phyloP scores from a whole-genome alignment of 495 filamentous ascomycete genomes.

The Aspergillus olivimuriae region DNA sequence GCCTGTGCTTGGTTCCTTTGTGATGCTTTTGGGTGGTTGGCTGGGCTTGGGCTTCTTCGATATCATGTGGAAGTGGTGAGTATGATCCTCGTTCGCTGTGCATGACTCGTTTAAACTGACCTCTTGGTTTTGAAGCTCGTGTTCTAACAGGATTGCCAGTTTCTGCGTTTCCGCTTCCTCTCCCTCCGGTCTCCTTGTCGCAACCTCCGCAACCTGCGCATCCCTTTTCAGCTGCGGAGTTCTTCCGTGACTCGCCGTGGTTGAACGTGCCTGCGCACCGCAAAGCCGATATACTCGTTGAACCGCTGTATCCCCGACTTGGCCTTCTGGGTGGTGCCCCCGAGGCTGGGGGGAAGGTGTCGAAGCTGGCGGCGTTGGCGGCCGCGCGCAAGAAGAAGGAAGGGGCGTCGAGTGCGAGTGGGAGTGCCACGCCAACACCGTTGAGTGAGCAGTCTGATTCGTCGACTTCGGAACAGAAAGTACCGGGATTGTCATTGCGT shows the following conservation, averaged over 20 bases:
- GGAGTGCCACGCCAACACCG: conserved; percentile 2
- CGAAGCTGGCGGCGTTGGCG: conserved; percentile 84
- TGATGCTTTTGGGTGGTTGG: conserved; percentile 24
- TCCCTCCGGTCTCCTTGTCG: background rate
- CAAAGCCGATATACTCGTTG: conserved; percentile 57
- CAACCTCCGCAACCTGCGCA: conserved; percentile 18
- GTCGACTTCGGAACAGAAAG: conserved; percentile 18
- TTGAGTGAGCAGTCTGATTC: conserved; percentile 10
- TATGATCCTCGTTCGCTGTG: conserved; percentile 8
- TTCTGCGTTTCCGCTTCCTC: conserved; percentile 27
- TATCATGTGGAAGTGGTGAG: conserved; percentile 9
- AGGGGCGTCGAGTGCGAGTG: conserved; percentile 23
- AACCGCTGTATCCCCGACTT: conserved; percentile 50
- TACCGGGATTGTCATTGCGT: conserved; percentile 21
- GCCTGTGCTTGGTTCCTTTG: conserved; percentile 11
- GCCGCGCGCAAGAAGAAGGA: conserved; percentile 83
- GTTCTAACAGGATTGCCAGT: conserved; percentile 44
- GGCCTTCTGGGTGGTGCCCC: conserved; percentile 72
- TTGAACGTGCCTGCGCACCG: conserved; percentile 65
- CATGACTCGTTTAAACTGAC: conserved; percentile 30
- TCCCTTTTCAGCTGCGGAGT: conserved; percentile 45
- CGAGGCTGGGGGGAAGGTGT: conserved; percentile 58
- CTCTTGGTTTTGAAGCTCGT: conserved; percentile 22
- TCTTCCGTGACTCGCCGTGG: conserved; percentile 88
- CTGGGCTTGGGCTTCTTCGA: conserved; percentile 15